These are phyloP conservation scores for Monosporascus sp. DNA, from an alignment of 2,329 filamentous ascomycete species.

Conservation along the genomic window DNA sequence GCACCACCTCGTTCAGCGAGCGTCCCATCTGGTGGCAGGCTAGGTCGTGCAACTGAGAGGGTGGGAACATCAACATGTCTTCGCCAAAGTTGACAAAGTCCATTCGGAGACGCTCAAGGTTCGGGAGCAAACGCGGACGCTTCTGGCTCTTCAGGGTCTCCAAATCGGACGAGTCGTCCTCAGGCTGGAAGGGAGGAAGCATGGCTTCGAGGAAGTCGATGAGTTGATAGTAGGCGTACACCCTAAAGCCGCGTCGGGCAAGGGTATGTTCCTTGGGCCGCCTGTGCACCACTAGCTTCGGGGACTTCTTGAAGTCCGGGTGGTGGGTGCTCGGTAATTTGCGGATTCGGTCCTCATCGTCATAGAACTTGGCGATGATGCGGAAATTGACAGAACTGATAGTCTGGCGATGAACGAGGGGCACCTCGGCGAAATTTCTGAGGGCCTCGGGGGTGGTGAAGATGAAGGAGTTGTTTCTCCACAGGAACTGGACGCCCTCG, in stretches of 20 bases:
- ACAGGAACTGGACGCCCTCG: constrained; percentile 47
- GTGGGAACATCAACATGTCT: constrained; percentile 39
- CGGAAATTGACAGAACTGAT: constrained; percentile 46
- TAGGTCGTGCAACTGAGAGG: constrained; percentile 46
- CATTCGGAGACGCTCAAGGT: constrained; percentile 42
- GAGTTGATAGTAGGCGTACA: constrained; percentile 51
- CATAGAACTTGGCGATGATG: constrained; percentile 51
- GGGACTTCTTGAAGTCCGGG: constrained; percentile 35
- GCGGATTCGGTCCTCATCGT: constrained; percentile 41
- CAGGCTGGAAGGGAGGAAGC: constrained; percentile 45
- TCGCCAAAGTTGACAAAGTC: constrained; percentile 53
- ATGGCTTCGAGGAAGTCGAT: constrained; percentile 48
- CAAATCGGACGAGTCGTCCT: constrained; percentile 11
- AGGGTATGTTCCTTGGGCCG: constrained; percentile 41
- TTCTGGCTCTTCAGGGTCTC: background rate
- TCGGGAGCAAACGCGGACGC: constrained; percentile 42
- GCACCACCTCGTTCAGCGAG: constrained; percentile 46
- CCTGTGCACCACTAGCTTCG: constrained; percentile 36
- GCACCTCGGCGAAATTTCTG: constrained; percentile 43
- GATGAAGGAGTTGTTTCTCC: constrained; percentile 48
- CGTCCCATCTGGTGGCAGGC: constrained; percentile 50
- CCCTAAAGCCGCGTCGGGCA: constrained; percentile 47
- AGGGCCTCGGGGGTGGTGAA: constrained; percentile 51
- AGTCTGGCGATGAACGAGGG: constrained; percentile 34
- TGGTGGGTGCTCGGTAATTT: constrained; percentile 40